phyloP scores from a whole-genome alignment of 768 basidiomycete species.

The Tulasnella sp. region DNA sequence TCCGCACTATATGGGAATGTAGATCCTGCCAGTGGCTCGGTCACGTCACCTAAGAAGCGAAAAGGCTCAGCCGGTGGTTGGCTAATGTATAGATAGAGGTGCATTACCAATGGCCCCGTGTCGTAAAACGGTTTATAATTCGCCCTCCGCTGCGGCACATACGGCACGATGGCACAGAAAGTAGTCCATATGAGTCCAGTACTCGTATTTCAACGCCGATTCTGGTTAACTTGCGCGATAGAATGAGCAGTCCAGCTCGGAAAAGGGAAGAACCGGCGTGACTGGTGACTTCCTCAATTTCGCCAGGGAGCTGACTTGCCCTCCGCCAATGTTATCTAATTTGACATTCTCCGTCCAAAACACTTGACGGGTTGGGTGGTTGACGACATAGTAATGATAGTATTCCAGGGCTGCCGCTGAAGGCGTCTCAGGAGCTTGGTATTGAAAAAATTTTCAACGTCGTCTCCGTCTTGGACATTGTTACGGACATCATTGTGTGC shows the following conservation, averaged over 20 bases:
- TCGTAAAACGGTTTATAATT: background rate
- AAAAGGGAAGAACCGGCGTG: background rate
- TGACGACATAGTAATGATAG: conserved; percentile 6
- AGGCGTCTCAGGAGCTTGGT: background rate
- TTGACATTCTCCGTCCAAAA: conserved; percentile 16
- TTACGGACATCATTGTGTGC: background rate
- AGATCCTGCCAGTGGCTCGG: background rate
- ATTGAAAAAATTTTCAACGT: background rate
- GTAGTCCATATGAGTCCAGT: conserved; percentile 24
- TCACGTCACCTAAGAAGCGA: background rate
- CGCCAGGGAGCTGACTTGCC: background rate
- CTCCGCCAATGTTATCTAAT: background rate
- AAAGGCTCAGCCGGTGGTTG: background rate
- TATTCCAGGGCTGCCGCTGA: background rate
- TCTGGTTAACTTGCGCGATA: background rate
- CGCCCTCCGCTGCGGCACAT: background rate
- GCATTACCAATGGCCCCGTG: conserved; percentile 14
- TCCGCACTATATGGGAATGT: background rate
- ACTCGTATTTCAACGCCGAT: conserved; percentile 11
- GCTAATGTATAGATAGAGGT: background rate
- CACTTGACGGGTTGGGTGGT: background rate
- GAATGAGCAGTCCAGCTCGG: too few species aligned
- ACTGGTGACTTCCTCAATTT: background rate
- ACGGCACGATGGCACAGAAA: conserved; percentile 14
- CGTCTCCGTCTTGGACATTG: background rate